Conservation (phyloP, 495 filamentous ascomycete genomes). For the Hypoxylon fuscum region DNA sequence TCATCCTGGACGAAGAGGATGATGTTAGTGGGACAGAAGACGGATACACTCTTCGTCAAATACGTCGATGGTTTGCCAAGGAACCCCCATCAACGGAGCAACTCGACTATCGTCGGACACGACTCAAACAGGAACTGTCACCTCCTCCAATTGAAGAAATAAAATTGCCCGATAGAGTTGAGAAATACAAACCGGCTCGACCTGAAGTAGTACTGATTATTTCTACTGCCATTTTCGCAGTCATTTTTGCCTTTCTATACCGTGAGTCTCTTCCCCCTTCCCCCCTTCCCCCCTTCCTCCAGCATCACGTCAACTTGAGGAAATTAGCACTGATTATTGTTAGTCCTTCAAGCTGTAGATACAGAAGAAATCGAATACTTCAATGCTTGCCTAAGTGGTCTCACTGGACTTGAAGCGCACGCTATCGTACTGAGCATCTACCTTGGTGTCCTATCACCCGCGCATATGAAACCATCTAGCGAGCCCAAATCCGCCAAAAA, state of each 20-base stretch:
- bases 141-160: neutral
- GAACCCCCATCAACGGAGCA: neutral
- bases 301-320: too few relatives aligned
- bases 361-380: neutral
- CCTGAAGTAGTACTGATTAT: neutral
- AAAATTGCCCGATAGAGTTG: neutral
- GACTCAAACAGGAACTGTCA: neutral
- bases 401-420: neutral
- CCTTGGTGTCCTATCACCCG: neutral
- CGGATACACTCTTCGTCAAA: neutral
- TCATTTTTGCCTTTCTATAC: neutral
- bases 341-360: neutral
- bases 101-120: neutral
- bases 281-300: too few relatives aligned
- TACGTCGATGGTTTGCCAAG: neutral
- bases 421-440: neutral
- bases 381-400: neutral
- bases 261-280: neutral
- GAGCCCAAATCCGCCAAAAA: neutral
- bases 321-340: neutral
- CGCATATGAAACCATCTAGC: neutral
- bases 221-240: neutral
- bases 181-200: neutral
- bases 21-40: neutral
- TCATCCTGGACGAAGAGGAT: neutral